phyloP scores from a whole-genome alignment of 805 yeast species.

The Wickerhamiella vanderwaltii region DNA sequence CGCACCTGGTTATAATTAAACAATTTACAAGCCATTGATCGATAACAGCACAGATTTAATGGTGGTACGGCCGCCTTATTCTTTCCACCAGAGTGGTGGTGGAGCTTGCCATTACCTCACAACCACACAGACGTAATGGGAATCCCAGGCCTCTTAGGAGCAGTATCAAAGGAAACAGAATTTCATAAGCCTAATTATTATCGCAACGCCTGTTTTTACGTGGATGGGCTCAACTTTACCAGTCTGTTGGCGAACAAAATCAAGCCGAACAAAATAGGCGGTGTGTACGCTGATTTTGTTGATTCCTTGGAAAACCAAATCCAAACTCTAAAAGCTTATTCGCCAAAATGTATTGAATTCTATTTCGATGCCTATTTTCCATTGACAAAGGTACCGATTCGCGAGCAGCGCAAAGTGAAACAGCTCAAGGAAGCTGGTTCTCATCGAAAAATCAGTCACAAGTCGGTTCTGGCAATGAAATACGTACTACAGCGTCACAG shows the following conservation, averaged over 20 bases:
- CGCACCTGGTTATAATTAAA: too few relatives aligned
- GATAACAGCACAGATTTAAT: too few relatives aligned
- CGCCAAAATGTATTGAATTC: constrained; percentile 1
- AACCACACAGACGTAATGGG: constrained; percentile 7
- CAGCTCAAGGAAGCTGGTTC: constrained; percentile 9
- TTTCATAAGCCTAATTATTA: background rate
- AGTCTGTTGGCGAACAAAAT: background rate
- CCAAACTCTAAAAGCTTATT: background rate
- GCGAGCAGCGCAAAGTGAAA: constrained; percentile 1
- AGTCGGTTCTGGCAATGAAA: constrained; percentile 1
- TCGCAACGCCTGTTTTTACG: background rate
- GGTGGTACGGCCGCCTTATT: too few relatives aligned
- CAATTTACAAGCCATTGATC: too few relatives aligned
- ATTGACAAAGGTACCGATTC: constrained; percentile 1
- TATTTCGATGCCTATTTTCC: constrained; percentile 9
- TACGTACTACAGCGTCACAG: background rate
- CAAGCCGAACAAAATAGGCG: background rate
- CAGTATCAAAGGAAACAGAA: background rate
- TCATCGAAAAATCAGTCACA: background rate
- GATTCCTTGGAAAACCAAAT: background rate
- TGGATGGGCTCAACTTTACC: constrained; percentile 5
- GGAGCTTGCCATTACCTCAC: background rate
- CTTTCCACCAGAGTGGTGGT: too few relatives aligned
- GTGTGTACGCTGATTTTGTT: background rate
- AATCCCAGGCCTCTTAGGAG: constrained; percentile 6